Evolutionary conservation across 2,329 filamentous ascomycete species (phyloP), one percentile per base, ranked within the genome.

Genomic region (Capronia epimyces): DNA sequence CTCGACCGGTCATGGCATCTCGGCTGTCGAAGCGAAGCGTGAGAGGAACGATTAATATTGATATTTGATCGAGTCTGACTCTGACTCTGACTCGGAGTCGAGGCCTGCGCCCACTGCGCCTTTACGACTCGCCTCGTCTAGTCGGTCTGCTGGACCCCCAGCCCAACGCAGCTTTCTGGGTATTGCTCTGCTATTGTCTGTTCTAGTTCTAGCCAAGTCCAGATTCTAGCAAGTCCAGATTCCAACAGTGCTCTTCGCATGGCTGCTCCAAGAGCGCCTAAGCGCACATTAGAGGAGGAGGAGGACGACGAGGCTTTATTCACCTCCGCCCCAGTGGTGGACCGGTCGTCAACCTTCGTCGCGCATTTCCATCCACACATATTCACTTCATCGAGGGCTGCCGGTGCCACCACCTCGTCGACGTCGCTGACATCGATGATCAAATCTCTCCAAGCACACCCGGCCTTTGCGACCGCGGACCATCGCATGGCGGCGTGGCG

Each of bases 401-500:
- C 47, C 2, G 8, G 36, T 15, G 2, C 20, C 4, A 27, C 31
- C n/a, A 24, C 34, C 5, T 46, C 46, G 12, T 29, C 36, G n/a
- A 22, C 15, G 20, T 72, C 18, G 61, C 71, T 27, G 62, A 68
- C 18, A 60, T 65, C 55, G 15, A 49, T 39, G 2, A 18, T 59
- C 29, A 61, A 61, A 40, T 59, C 67, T 21, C 66, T 78, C 0
- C 75, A 77, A 64, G 55, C 62, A 2, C 66, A 73, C 16, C 64
- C 70, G 0, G 69, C 73, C 31, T 70, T 77, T 54, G 58, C 64
- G 29, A 65, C 63, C 32, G 76, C 77, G 21, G 71, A 69, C 4
- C 76, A 79, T 62, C 71, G 71, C 43, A 75, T 79, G 41, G 66
- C 74, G 40, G 77, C 72, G 45, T 79, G 74, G 73, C 69, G 77